phyloP scores from a whole-genome alignment of 2,329 filamentous ascomycete genomes.

The Colletotrichum tabaci region DNA sequence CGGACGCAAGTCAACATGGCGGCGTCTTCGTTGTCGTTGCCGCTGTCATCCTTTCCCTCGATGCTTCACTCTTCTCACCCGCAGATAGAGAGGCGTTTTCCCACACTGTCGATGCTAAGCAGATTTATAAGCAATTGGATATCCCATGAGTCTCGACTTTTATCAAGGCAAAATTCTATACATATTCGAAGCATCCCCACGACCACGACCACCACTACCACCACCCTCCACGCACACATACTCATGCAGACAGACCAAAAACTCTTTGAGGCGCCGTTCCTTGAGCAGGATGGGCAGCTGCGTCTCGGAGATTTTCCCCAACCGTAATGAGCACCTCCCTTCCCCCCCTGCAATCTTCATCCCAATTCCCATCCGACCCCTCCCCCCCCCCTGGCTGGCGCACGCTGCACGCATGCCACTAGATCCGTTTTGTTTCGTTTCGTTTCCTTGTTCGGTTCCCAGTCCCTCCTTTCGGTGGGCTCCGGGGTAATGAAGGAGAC shows the following conservation, averaged over 20 bases:
- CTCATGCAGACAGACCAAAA: constrained; percentile 20
- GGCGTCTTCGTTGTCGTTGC: background rate
- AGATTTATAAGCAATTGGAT: too few relatives aligned
- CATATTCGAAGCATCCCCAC: too few relatives aligned
- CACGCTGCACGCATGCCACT: constrained; percentile 20
- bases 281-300: constrained; percentile 25
- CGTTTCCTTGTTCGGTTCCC: constrained; percentile 30
- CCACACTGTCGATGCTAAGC: too few relatives aligned
- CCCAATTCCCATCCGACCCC: background rate
- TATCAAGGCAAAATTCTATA: too few relatives aligned
- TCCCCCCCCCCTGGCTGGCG: constrained; percentile 12
- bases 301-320: constrained; percentile 41
- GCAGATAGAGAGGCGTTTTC: background rate
- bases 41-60: background rate
- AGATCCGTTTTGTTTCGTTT: constrained; percentile 39
- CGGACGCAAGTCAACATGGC: constrained; percentile 22
- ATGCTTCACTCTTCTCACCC: background rate
- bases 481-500: constrained; percentile 31
- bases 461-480: constrained; percentile 30
- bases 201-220: background rate
- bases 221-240: constrained; percentile 13
- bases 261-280: constrained; percentile 22
- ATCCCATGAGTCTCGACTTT: too few relatives aligned
- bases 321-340: constrained; percentile 24
- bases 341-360: constrained; percentile 35